Base-by-base conservation (phyloP, 129 eudicot genomes). In the Flaveria trinervia region DNA sequence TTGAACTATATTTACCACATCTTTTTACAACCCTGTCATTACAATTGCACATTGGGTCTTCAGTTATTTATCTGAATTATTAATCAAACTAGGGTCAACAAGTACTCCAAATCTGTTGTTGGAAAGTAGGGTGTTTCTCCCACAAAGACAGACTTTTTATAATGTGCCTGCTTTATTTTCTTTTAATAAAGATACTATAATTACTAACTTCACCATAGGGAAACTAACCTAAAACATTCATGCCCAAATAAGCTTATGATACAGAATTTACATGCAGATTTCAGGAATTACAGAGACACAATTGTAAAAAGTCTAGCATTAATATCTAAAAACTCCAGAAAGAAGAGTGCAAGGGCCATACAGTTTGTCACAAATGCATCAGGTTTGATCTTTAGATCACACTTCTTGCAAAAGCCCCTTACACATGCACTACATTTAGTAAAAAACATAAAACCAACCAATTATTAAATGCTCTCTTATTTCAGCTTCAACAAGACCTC, bases 401-500 rank as follows among this genome's bases (percentile, higher is more conserved):
- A 54, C 8, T 55, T 76, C n/a, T 11, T 13, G n/a, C 11, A 72
- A n/a, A 54, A 54, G 57, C 80, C 71, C n/a, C n/a, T 55, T 20
- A 54, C 11, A 16, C n/a, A 4, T 36, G 49, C 77, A 55, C 77
- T 62, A 71, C 67, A n/a, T 7, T 46, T 77, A 36, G 13, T 46
- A 22, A 62, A 81, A 26, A 70, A 26, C 22, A 0, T 20, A 20
- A 20, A 20, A 20, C 22, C 22, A 20, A 20, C 22, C 22, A 20
- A 45, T 66, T 44, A 23, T 65, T 33, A 45, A 15, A 10, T 44
- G 30, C 70, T 82, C 66, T 82, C 72, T 77, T 44, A 45, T 72
- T 84, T 73, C 85, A 94, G 96, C 92, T 83, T 87, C 96, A 33
- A 79, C 79, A 71, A 88, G 89, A 57, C 87, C 97, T 55, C n/a